Conservation (phyloP, 2,329 filamentous ascomycete species). For the Fonsecaea erecta region DNA sequence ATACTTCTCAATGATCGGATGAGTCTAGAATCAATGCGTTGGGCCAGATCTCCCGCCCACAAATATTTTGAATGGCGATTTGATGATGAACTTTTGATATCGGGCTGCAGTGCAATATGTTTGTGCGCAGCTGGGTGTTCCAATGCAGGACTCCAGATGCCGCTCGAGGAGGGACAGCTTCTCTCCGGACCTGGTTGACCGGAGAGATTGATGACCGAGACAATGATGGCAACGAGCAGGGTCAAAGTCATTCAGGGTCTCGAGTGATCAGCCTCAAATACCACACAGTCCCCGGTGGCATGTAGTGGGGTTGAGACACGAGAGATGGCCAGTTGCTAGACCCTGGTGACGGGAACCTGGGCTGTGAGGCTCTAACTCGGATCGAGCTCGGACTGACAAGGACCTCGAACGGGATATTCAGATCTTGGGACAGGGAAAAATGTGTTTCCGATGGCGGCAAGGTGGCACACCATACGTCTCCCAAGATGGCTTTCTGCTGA, state of each 20-base stretch:
- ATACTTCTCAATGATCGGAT: slow-evolving; percentile 10
- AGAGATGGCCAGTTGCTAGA: slow-evolving; percentile 6
- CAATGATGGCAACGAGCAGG: slow-evolving; percentile 22
- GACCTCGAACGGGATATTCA: slow-evolving; percentile 5
- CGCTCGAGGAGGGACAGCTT: background rate
- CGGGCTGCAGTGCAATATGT: background rate
- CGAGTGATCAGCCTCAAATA: slow-evolving; percentile 23
- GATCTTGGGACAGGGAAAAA: slow-evolving; percentile 20
- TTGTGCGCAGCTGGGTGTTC: slow-evolving; percentile 1
- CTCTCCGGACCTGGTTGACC: background rate
- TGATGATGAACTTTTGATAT: background rate
- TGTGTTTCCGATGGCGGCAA: slow-evolving; percentile 15
- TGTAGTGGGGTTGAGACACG: slow-evolving; percentile 21
- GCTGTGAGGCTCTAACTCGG: slow-evolving; percentile 16
- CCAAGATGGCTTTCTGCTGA: slow-evolving; percentile 18
- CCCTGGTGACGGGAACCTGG: slow-evolving; percentile 23
- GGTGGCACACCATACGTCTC: slow-evolving; percentile 17
- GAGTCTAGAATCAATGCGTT: slow-evolving; percentile 3
- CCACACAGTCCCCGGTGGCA: slow-evolving; percentile 11
- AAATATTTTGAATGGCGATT: background rate
- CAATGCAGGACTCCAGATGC: background rate
- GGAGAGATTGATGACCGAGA: slow-evolving; percentile 14
- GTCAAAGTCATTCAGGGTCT: slow-evolving; percentile 24
- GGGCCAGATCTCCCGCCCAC: background rate
- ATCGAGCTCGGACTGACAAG: slow-evolving; percentile 2